A percentile compares a stretch with the other conserved stretches of the same genome.
Evolutionary conservation across 78 protist species (phyloP).

Genomic region (Dictyostelium purpureum): DNA sequence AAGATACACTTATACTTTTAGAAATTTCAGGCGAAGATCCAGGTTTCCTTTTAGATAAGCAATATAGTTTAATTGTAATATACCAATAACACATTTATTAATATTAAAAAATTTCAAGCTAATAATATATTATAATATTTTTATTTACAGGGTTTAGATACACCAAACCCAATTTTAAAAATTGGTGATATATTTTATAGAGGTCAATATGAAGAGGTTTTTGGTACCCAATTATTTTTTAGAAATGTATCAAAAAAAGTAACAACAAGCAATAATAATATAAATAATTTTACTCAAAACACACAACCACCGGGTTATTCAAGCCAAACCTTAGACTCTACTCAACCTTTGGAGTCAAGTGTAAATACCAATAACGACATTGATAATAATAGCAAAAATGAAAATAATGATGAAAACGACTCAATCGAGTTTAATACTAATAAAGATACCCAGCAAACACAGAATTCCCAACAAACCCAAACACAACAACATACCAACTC

Average conservation of each 20-base stretch:
- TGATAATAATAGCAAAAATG: background rate
- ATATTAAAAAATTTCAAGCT: no score
- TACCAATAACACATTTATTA: background rate
- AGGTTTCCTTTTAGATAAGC: conserved; percentile 5
- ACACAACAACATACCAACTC: background rate
- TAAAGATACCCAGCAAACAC: background rate
- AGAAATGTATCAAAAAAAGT: background rate
- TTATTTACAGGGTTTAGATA: conserved; percentile 7
- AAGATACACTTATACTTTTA: conserved; percentile 4
- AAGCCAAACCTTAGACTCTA: no score
- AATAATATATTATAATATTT: background rate
- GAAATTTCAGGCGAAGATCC: conserved; percentile 24
- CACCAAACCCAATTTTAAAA: conserved; percentile 7
- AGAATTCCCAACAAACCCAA: background rate
- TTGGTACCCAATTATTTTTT: conserved; percentile 33
- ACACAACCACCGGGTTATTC: background rate
- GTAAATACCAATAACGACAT: background rate
- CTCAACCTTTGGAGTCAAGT: no score
- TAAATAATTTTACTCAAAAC: background rate
- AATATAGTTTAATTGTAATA: conserved; percentile 9
- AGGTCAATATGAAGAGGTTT: conserved; percentile 2
- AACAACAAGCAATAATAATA: background rate
- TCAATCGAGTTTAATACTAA: background rate
- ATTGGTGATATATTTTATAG: conserved; percentile 19
- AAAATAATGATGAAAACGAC: background rate